Percentiles rank a stretch among this genome's conserved stretches.
phyloP scores from a whole-genome alignment of 768 basidiomycete species.

The Serendipita indica region DNA sequence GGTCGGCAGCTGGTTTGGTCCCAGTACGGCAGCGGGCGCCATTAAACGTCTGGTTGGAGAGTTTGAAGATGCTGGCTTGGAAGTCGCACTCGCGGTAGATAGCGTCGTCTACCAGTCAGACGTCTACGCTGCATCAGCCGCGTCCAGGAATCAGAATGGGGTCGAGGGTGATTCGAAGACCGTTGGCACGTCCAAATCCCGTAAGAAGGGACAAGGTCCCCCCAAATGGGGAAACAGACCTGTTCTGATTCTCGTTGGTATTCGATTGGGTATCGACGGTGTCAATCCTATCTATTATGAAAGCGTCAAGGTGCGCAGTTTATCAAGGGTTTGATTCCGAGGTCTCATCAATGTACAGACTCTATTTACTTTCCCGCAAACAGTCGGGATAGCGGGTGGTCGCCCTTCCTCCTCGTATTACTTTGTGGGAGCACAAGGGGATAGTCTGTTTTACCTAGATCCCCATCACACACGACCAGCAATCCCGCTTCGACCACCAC shows the following conservation, averaged over 20 bases:
- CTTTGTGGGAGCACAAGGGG: constrained; percentile 85
- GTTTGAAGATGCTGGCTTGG: constrained; percentile 67
- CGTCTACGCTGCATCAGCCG: constrained; percentile 59
- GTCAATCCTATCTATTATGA: constrained; percentile 94
- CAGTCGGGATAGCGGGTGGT: constrained; percentile 91
- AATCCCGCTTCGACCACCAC: constrained; percentile 48
- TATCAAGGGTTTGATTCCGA: neutral
- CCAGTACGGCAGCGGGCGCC: constrained; percentile 92
- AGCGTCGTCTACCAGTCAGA: constrained; percentile 72
- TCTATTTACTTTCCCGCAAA: constrained; percentile 86
- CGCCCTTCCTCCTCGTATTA: constrained; percentile 96
- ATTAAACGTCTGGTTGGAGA: constrained; percentile 73
- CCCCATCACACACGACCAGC: constrained; percentile 67
- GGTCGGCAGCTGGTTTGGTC: constrained; percentile 96
- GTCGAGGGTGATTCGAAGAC: neutral
- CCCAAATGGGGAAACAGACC: constrained; percentile 64
- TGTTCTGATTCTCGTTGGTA: constrained; percentile 73
- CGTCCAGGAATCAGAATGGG: neutral
- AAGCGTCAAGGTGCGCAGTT: constrained; percentile 45
- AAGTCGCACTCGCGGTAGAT: constrained; percentile 72
- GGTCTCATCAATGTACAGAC: constrained; percentile 30
- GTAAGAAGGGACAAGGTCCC: constrained; percentile 14
- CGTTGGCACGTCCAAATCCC: neutral
- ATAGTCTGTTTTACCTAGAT: constrained; percentile 72
- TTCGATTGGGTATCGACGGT: constrained; percentile 78